phyloP scores from a whole-genome alignment of 1,139 yeast genomes.

The Blastobotrys serpentis region DNA sequence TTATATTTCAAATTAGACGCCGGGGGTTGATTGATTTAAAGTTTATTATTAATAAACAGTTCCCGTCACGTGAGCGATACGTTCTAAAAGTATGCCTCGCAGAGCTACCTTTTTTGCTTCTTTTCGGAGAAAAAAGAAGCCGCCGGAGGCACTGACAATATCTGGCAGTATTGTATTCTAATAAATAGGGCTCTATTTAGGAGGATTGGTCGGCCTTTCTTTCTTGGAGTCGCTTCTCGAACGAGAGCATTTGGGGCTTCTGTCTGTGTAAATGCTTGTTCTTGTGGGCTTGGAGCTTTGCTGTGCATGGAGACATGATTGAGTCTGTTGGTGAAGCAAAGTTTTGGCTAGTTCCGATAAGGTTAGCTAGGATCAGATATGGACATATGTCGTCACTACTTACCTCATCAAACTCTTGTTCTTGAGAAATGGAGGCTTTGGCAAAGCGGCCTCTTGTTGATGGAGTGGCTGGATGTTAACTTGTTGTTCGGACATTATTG shows the following conservation, averaged over 20 bases:
- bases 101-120: too few species aligned
- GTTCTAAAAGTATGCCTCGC: too few species aligned
- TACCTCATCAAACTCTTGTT: constrained; percentile 14
- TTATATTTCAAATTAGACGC: too few species aligned
- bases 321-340: constrained; percentile 61
- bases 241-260: constrained; percentile 19
- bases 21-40: too few species aligned
- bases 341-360: constrained; percentile 20
- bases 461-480: constrained; percentile 24
- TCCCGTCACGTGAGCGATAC: too few species aligned
- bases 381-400: neutral
- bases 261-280: constrained; percentile 40
- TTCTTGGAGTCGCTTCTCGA: constrained; percentile 6
- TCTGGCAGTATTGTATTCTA: too few species aligned
- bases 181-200: neutral
- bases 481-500: constrained; percentile 15
- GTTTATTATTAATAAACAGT: too few species aligned
- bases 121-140: too few species aligned
- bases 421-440: constrained; percentile 14
- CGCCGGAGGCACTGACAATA: too few species aligned
- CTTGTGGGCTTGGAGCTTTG: constrained; percentile 52
- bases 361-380: neutral
- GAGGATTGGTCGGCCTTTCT: neutral
- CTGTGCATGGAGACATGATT: constrained; percentile 57
- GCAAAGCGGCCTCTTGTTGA: constrained; percentile 14